Conservation (phyloP, 768 basidiomycete genomes). For the Suillus variegatus region DNA sequence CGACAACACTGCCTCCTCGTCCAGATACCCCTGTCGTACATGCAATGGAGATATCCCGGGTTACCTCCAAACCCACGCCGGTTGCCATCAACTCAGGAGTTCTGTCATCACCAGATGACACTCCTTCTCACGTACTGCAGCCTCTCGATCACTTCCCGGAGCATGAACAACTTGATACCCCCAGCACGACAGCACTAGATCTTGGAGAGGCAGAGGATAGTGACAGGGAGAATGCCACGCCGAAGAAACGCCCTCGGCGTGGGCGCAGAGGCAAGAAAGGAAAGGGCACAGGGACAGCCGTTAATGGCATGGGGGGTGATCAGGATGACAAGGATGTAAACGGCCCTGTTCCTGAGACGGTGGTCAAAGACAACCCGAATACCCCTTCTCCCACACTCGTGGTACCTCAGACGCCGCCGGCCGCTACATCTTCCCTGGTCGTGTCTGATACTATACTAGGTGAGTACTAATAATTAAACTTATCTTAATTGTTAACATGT, state of each 20-base stretch:
- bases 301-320: constrained; percentile 21
- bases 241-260: constrained; percentile 42
- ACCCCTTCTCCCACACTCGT: constrained; percentile 20
- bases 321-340: constrained; percentile 40
- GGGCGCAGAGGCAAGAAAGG: constrained; percentile 51
- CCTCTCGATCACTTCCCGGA: constrained; percentile 11
- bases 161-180: constrained; percentile 14
- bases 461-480: constrained; percentile 33
- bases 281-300: constrained; percentile 38
- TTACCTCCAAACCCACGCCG: constrained; percentile 6
- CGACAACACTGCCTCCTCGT: constrained; percentile 3
- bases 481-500: constrained; percentile 9
- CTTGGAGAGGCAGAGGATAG: constrained; percentile 57
- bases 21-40: constrained; percentile 3
- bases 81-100: constrained; percentile 3
- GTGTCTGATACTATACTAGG: constrained; percentile 79
- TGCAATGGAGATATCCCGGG: constrained; percentile 1
- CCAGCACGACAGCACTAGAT: constrained; percentile 17
- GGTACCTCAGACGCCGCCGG: constrained; percentile 24
- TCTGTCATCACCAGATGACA: constrained; percentile 4
- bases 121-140: constrained; percentile 7
- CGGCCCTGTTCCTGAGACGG: constrained; percentile 21
- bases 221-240: constrained; percentile 53
- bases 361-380: constrained; percentile 26
- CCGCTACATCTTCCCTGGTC: constrained; percentile 50